phyloP scores from a whole-genome alignment of 75 land plant genomes.

The Pinus taeda region DNA sequence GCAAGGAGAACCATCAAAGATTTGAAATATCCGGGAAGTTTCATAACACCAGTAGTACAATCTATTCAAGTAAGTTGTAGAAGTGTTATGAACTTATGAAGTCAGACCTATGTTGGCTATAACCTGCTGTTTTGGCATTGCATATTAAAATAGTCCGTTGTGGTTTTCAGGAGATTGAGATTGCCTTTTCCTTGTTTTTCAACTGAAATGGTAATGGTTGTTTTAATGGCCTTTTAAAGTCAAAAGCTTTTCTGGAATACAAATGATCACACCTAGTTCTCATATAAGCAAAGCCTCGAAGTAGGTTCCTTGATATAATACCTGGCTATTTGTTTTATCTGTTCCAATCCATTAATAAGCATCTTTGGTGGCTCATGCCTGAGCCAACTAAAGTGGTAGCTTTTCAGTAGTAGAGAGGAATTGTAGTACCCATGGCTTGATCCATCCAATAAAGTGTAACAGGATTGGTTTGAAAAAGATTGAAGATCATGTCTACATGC shows the following conservation, averaged over 20 bases:
- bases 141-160: neutral
- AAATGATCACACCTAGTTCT: too few species aligned
- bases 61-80: constrained; percentile 69
- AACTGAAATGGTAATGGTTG: neutral
- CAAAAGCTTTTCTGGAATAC: neutral
- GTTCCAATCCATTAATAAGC: too few species aligned
- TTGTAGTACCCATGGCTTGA: too few species aligned
- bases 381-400: too few species aligned
- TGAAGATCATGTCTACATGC: too few species aligned
- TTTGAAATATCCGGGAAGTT: constrained; percentile 69
- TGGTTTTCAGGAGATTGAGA: neutral
- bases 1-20: constrained; percentile 84
- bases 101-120: constrained; percentile 11
- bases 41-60: constrained; percentile 65
- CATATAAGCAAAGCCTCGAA: too few species aligned
- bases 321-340: too few species aligned
- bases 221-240: neutral
- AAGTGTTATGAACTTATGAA: neutral
- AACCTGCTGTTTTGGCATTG: neutral
- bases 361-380: too few species aligned
- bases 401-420: too few species aligned
- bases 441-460: too few species aligned
- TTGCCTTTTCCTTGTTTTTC: neutral
- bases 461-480: too few species aligned
- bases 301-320: too few species aligned